These are phyloP conservation scores for Ceratocystis harringtonii DNA, from an alignment of 2,329 filamentous ascomycete genomes.

Conservation along the genomic window DNA sequence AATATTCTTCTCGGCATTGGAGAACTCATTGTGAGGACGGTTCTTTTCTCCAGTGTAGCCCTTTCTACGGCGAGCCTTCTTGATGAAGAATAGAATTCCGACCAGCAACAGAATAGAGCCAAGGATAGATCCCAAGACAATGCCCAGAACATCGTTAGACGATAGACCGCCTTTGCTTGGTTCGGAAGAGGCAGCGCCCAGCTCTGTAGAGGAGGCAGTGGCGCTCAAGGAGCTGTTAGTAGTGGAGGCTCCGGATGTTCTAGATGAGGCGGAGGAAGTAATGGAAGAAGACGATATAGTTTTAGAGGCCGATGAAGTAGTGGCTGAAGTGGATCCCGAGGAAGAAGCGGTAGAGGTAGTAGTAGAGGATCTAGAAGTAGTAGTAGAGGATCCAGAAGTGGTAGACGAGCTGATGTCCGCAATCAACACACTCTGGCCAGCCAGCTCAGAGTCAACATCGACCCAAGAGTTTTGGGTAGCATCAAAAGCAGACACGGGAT, in stretches of 20 bases:
- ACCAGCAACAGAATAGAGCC: constrained; percentile 53
- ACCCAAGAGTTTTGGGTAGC: constrained; percentile 62
- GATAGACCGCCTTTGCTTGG: constrained; percentile 15
- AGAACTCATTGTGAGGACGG: constrained; percentile 9
- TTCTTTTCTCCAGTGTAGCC: constrained; percentile 16
- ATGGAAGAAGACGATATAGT: constrained; percentile 18
- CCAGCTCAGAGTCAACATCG: constrained; percentile 51
- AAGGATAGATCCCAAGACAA: constrained; percentile 66
- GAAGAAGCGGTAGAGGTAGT: constrained; percentile 22
- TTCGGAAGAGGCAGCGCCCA: constrained; percentile 23
- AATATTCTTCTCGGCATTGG: constrained; percentile 13
- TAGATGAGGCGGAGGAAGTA: constrained; percentile 21
- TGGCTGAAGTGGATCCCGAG: constrained; percentile 21
- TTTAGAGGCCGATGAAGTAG: constrained; percentile 18
- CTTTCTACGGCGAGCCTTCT: constrained; percentile 7
- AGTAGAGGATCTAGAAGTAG: constrained; percentile 22
- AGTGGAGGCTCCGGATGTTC: constrained; percentile 22
- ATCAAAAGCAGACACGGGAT: constrained; percentile 64
- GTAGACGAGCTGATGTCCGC: constrained; percentile 22
- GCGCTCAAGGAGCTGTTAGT: constrained; percentile 21
- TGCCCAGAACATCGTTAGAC: constrained; percentile 53
- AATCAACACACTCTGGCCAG: constrained; percentile 29
- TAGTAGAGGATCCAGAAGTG: constrained; percentile 21
- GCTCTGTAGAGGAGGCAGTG: constrained; percentile 17
- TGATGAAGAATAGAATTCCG: constrained; percentile 52